A percentile compares a stretch with the other conserved stretches of the same genome.
Conservation (phyloP, 1,139 yeast species). For the Debaryomyces udenii region DNA sequence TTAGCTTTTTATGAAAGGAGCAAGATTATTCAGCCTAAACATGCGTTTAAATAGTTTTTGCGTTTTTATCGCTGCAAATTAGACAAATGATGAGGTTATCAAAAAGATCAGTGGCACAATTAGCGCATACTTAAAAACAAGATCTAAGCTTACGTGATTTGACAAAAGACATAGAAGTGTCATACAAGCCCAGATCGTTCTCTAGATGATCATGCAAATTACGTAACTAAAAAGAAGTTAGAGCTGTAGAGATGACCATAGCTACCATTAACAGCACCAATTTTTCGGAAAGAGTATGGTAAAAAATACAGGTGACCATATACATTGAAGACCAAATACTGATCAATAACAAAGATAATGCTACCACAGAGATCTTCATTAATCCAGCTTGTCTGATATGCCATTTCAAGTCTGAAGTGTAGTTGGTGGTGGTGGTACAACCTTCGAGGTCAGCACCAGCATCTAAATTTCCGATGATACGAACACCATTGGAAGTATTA, state of each 20-base stretch:
- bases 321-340: slow-evolving; percentile 50
- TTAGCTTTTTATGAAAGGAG: too few species aligned
- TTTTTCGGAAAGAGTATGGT: slow-evolving; percentile 63
- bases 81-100: background rate
- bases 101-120: slow-evolving; percentile 5
- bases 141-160: too few species aligned
- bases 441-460: slow-evolving; percentile 14
- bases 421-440: slow-evolving; percentile 12
- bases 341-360: slow-evolving; percentile 16
- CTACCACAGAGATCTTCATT: slow-evolving; percentile 2
- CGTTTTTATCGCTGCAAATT: slow-evolving; percentile 3
- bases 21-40: background rate
- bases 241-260: slow-evolving; percentile 34
- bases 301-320: slow-evolving; percentile 58
- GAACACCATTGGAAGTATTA: background rate
- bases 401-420: slow-evolving; percentile 7
- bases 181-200: too few species aligned
- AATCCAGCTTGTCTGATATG: slow-evolving; percentile 6
- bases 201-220: background rate
- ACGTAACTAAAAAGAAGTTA: too few species aligned
- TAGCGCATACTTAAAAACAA: background rate
- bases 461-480: slow-evolving; percentile 10
- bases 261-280: slow-evolving; percentile 55
- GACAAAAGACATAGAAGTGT: too few species aligned
- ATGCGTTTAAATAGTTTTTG: slow-evolving; percentile 3